Evolutionary conservation across 371 early-diverging fungal genomes (phyloP).

Genomic region (Mortierella sp.): DNA sequence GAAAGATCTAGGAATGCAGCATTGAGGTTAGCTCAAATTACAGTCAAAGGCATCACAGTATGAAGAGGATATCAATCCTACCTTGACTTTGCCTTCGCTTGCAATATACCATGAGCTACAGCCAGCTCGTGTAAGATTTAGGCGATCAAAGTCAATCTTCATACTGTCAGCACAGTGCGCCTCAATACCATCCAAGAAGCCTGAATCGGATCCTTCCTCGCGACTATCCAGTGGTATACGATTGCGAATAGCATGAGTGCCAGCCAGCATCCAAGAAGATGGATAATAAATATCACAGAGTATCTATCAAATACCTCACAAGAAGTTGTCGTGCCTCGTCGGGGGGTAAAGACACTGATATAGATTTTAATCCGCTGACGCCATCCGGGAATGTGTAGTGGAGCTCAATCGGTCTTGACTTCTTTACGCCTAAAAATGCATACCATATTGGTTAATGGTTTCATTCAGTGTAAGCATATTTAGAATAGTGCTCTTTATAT

Average conservation of each 20-base stretch:
- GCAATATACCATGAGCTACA: constrained; percentile 51
- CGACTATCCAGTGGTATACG: constrained; percentile 22
- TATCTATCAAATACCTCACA: constrained; percentile 24
- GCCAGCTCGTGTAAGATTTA: constrained; percentile 38
- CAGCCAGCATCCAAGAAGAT: not conserved
- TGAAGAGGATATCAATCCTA: constrained; percentile 7
- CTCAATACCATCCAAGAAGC: constrained; percentile 45
- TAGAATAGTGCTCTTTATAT: not conserved
- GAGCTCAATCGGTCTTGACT: constrained; percentile 32
- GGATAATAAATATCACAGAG: not conserved
- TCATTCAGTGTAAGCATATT: not conserved
- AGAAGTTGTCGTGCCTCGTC: constrained; percentile 39
- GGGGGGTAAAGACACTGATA: constrained; percentile 28
- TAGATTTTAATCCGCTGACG: constrained; percentile 16
- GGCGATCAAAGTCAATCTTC: constrained; percentile 48
- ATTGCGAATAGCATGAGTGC: not conserved
- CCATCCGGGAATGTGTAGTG: constrained; percentile 32
- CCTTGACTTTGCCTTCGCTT: constrained; percentile 53
- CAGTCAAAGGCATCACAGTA: not conserved
- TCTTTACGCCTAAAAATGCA: constrained; percentile 10
- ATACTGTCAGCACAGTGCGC: constrained; percentile 38
- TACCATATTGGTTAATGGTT: not conserved
- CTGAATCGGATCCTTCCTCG: constrained; percentile 4
- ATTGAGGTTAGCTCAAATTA: not conserved
- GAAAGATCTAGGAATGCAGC: constrained; percentile 22